Evolutionary conservation across 1,284 basidiomycete species (phyloP), one percentile per base, ranked within the genome.

Genomic region (Malassezia yamatoensis): DNA sequence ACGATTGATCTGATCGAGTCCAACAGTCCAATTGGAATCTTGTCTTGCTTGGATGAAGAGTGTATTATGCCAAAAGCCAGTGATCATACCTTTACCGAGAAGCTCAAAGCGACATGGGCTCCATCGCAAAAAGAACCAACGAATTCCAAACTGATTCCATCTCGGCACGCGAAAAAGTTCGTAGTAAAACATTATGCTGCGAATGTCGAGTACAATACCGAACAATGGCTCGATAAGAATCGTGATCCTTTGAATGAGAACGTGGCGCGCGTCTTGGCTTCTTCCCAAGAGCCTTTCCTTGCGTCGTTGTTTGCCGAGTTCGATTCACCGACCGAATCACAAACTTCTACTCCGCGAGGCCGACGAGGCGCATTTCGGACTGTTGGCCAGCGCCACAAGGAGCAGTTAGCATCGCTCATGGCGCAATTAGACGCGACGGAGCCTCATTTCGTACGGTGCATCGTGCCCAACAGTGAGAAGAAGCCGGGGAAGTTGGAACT

Each of bases 21-120:
- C 0, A 62, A 64, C 7, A 63, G 61, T 13, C 80, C 80, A 1
- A 90, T 98, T 63, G 94, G 94, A 59, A 87, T 98, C 54, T 81
- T 99, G 38, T 90, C 89, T 60, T 85, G 87, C 65, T 79, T 99
- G 45, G 94, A 99, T 74, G 94, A 98, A 74, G 94, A 96, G 69
- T 98, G 91, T 74, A 98, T 98, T 77, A 98, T 98, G 93, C 94
- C 94, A 42, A 90, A 88, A 76, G 94, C 93, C 3, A 90, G 87
- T 7, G 94, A 99, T 75, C 77, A 83, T 49, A 96, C 91, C 0
- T 96, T 98, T 76, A 93, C 90, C 33, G 85, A 90, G 76, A 98
- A 96, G 77, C 81, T 96, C 2, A 63, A 61, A 43, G 54, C 63
- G 21, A 67, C 57, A 18, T 74, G 72, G 72, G 62, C 62, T 16